These are phyloP conservation scores for Phytophthora europaea DNA, from an alignment of 352 stramenopile genomes.

Conservation along the genomic window DNA sequence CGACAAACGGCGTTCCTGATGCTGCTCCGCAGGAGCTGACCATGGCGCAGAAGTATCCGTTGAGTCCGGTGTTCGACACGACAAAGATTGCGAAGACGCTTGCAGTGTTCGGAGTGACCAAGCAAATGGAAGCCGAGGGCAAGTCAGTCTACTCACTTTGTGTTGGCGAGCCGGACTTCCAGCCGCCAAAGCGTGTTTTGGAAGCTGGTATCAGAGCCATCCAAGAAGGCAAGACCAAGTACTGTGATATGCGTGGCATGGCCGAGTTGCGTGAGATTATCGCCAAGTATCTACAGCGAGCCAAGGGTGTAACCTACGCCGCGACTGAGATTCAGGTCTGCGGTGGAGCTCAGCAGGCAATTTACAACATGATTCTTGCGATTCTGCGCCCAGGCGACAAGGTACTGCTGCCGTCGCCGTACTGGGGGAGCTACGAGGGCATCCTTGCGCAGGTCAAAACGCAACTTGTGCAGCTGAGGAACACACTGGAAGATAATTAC, in stretches of 20 bases:
- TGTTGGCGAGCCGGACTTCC: conserved; percentile 97
- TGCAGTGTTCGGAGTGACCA: conserved; percentile 95
- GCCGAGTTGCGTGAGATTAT: conserved; percentile 91
- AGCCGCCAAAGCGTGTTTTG: conserved; percentile 88
- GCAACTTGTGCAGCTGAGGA: conserved; percentile 91
- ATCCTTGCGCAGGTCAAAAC: conserved; percentile 93
- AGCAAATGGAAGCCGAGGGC: conserved; percentile 95
- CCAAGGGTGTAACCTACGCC: conserved; percentile 93
- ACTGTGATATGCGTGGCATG: conserved; percentile 95
- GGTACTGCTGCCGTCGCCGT: conserved; percentile 97
- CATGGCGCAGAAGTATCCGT: conserved; percentile 67
- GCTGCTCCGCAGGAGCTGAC: conserved; percentile 18
- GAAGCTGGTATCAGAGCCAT: conserved; percentile 84
- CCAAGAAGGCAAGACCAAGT: conserved; percentile 90
- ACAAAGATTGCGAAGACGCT: conserved; percentile 92
- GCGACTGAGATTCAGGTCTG: conserved; percentile 95
- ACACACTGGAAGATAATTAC: conserved; percentile 91
- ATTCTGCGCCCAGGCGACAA: conserved; percentile 93
- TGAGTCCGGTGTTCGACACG: conserved; percentile 85
- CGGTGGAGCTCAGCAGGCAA: conserved; percentile 95
- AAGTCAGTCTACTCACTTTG: conserved; percentile 93
- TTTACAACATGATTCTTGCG: conserved; percentile 94
- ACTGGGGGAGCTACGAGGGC: conserved; percentile 97
- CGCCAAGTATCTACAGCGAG: conserved; percentile 80
- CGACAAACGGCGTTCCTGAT: neutral